phyloP scores from a whole-genome alignment of 108 stramenopile species.

The Fragilaria radians region DNA sequence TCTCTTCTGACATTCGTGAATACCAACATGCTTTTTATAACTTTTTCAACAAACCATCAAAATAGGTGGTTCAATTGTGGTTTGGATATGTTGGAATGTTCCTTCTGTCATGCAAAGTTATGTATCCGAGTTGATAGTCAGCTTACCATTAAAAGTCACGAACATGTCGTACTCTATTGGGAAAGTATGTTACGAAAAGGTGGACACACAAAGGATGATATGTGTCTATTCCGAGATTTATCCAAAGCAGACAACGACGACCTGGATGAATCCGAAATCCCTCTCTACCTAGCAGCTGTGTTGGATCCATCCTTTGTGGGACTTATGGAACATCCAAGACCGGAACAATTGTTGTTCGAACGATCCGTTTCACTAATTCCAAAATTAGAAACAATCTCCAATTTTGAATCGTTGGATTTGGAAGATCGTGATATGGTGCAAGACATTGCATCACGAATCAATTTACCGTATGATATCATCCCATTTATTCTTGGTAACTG shows the following conservation, averaged over 20 bases:
- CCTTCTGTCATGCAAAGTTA: constrained; percentile 32
- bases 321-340: not conserved
- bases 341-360: not conserved
- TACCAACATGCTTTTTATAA: no score
- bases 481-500: no score
- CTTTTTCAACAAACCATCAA: no score
- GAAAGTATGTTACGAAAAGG: constrained; percentile 9
- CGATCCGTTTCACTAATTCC: not conserved
- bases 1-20: constrained; percentile 2
- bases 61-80: constrained; percentile 51
- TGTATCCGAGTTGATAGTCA: constrained; percentile 30
- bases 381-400: no score
- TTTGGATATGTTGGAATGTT: constrained; percentile 43
- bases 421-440: no score
- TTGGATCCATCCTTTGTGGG: not conserved
- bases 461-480: no score
- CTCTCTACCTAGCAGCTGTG: constrained; percentile 13
- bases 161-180: constrained; percentile 18
- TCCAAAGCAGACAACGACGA: not conserved
- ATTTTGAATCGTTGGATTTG: no score
- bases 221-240: constrained; percentile 13
- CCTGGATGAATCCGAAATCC: not conserved
- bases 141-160: constrained; percentile 10
- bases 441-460: no score
- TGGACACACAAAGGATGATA: constrained; percentile 15